Conservation (phyloP, 1,284 basidiomycete species). For the Marasmius oreades region DNA sequence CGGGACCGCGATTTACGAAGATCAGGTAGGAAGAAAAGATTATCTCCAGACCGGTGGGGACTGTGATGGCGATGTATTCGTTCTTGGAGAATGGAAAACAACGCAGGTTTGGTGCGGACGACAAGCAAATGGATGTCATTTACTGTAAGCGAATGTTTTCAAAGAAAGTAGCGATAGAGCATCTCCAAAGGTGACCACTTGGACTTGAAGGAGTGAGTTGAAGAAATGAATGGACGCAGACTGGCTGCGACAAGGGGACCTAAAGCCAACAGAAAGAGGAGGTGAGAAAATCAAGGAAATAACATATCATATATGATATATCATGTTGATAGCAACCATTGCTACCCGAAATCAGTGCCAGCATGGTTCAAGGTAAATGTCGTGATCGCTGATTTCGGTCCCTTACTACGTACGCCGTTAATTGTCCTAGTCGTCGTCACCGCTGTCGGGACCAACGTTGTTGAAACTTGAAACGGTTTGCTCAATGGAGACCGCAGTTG, state of each 20-base stretch:
- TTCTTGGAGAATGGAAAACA: conserved; percentile 50
- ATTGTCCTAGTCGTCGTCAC: too few species aligned
- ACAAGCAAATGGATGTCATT: conserved; percentile 58
- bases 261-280: not conserved
- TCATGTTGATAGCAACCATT: not conserved
- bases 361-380: too few species aligned
- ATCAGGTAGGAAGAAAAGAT: conserved; percentile 54
- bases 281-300: not conserved
- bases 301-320: not conserved
- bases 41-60: conserved; percentile 61
- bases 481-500: too few species aligned
- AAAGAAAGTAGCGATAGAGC: not conserved
- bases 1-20: conserved; percentile 45
- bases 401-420: too few species aligned
- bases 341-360: not conserved
- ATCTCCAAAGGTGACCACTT: not conserved
- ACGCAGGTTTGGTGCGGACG: conserved; percentile 65
- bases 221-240: conserved; percentile 4
- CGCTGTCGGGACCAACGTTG: too few species aligned
- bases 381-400: too few species aligned
- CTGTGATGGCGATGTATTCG: conserved; percentile 50
- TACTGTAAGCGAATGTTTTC: conserved; percentile 7
- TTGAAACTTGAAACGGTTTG: too few species aligned
- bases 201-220: not conserved
- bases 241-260: conserved; percentile 2